Conservation (phyloP, 257 asterid species). For the Gentiana straminea region DNA sequence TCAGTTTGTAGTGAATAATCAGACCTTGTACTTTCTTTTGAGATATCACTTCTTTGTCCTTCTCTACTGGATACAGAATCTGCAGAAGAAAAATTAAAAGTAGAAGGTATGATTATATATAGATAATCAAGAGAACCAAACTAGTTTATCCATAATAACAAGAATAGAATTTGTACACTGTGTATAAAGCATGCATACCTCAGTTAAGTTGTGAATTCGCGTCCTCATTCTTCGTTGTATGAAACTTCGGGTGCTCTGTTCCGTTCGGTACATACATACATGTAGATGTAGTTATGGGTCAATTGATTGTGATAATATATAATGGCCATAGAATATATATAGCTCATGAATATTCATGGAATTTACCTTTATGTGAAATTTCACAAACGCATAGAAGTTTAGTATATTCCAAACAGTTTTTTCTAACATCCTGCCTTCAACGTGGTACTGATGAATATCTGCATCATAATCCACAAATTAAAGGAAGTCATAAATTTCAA, state of each 20-base stretch:
- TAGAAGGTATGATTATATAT: not conserved
- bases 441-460: slow-evolving; percentile 65
- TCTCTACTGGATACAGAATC: slow-evolving; percentile 35
- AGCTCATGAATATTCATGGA: slow-evolving; percentile 10
- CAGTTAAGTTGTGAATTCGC: slow-evolving; percentile 50
- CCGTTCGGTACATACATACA: not conserved
- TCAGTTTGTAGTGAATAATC: slow-evolving; percentile 3
- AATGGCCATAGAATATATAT: slow-evolving; percentile 1
- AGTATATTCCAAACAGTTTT: slow-evolving; percentile 86
- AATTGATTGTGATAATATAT: not conserved
- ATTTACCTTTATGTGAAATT: slow-evolving; percentile 76
- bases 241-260: slow-evolving; percentile 73
- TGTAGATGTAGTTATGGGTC: slow-evolving; percentile 13
- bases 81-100: slow-evolving; percentile 14
- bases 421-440: slow-evolving; percentile 70
- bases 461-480: slow-evolving; percentile 9
- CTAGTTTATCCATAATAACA: not conserved
- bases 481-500: slow-evolving; percentile 7
- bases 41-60: slow-evolving; percentile 29
- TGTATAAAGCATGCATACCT: slow-evolving; percentile 29
- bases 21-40: slow-evolving; percentile 34
- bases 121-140: not conserved
- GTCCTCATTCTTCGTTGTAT: slow-evolving; percentile 79
- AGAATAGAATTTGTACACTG: not conserved
- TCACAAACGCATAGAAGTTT: slow-evolving; percentile 66